Percentiles rank a stretch among this genome's conserved stretches.
These are phyloP conservation scores for Annulohypoxylon stygium DNA, from an alignment of 495 filamentous ascomycete species.

Conservation along the genomic window DNA sequence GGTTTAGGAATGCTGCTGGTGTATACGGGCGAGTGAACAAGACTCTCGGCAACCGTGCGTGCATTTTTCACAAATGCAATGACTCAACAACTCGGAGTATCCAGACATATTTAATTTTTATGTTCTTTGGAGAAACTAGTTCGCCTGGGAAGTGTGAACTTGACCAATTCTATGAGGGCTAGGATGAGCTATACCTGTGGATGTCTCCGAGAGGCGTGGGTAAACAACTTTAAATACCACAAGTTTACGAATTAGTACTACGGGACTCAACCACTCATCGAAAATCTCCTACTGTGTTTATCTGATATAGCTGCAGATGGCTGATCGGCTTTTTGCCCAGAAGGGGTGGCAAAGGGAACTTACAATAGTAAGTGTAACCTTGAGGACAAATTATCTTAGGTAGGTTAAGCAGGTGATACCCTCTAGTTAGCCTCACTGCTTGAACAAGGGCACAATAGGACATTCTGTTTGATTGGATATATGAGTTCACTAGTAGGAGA, in stretches of 20 bases:
- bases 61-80: slow-evolving; percentile 16
- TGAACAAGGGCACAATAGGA: no score
- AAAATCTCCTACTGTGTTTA: no score
- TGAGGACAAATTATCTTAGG: no score
- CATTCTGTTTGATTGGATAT: no score
- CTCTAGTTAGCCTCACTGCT: no score
- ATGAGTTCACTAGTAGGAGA: no score
- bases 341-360: no score
- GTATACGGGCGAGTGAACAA: not conserved
- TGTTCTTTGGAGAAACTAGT: not conserved
- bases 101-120: not conserved
- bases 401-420: no score
- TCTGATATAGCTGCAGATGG: no score
- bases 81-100: not conserved
- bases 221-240: not conserved
- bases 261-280: no score
- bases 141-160: not conserved
- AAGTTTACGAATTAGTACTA: not conserved
- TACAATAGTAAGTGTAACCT: no score
- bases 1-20: slow-evolving; percentile 1
- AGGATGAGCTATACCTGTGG: not conserved
- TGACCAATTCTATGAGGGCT: not conserved
- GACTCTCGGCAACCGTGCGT: not conserved
- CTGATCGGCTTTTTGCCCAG: no score
- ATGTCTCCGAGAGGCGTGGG: not conserved